Base-by-base conservation (phyloP, 2,329 filamentous ascomycete species). In the Phoma sp. region DNA sequence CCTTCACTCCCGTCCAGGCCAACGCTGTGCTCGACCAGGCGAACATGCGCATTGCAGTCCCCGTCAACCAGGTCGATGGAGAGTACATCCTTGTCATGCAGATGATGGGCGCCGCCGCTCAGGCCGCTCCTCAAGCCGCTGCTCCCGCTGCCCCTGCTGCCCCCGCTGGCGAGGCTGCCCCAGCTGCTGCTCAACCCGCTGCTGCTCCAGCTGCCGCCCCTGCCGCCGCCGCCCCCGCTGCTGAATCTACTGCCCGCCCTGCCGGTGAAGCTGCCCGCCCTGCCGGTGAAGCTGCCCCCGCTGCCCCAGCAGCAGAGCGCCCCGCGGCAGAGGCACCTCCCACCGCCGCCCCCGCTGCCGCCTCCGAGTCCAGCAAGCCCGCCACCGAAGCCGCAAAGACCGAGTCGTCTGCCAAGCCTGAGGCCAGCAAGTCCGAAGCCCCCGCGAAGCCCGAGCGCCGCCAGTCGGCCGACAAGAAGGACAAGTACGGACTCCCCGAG, bases 1-100 rank as follows among this genome's bases (percentile, higher is more conserved):
- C 72, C 17, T 75, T 75, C 57, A 74, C 72, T 5, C 71, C 72
- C 12, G 57, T 75, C 32, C 65, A 71, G 36, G 70, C 70, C 19
- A 58, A 73, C 24, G 66, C 72, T 7, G 67, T 74, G 25, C 65
- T 75, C 32, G 73, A 75, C 39, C 67, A 68, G 40, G 50, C 67
- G 29, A 75, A 75, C 57, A 70, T 71, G 66, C 71, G 73, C 29
- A 69, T 74, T 39, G 73, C 73, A 19, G 61, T 75, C 35, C 73
- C 73, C 0, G 72, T 75, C 46, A 51, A 63, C 51, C 69, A 72
- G 46, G 49, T 75, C 13, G 72, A 75, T 48, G 73, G 73, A 46
- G 73, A 75, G 51, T 75, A 61, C 63, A 74, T 75, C 45, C 63
- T 75, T 32, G 67, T 67, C 15, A 73, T 75, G 68, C 57, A 67